phyloP scores from a whole-genome alignment of 1,284 basidiomycete genomes.

The Sanghuangporus sanghuang region DNA sequence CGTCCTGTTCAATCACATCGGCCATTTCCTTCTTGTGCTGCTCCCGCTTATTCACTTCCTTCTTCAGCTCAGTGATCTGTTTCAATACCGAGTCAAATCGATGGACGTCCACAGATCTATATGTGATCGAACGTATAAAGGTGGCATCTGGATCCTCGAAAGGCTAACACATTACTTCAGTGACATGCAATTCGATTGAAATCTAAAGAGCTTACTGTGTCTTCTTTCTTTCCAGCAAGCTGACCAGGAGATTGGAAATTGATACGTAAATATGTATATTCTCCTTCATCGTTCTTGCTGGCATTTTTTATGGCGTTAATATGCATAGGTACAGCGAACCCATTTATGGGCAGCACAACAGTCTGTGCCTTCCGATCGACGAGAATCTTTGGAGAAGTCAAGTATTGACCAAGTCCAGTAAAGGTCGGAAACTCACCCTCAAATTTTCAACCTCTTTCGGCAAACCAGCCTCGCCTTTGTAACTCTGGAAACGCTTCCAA shows the following conservation, averaged over 20 bases:
- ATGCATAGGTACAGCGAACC: conserved; percentile 96
- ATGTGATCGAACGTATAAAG: conserved; percentile 94
- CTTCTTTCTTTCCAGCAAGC: conserved; percentile 97
- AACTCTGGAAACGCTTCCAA: conserved; percentile 96
- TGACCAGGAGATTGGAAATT: conserved; percentile 99
- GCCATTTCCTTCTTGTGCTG: conserved; percentile 98
- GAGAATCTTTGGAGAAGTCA: conserved; percentile 56
- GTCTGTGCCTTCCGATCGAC: conserved; percentile 91
- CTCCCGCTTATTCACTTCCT: conserved; percentile 94
- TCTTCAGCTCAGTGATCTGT: conserved; percentile 94
- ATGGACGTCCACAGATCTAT: conserved; percentile 84
- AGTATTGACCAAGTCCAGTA: not conserved
- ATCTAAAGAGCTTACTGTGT: conserved; percentile 62
- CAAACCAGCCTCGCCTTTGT: conserved; percentile 88
- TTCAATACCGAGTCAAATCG: conserved; percentile 89
- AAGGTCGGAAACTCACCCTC: conserved; percentile 45
- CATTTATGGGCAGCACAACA: conserved; percentile 89
- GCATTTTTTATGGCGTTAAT: conserved; percentile 99
- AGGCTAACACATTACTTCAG: conserved; percentile 45
- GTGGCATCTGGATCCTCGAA: conserved; percentile 98
- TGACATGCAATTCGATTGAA: not conserved
- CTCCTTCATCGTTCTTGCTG: conserved; percentile 96
- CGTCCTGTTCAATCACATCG: conserved; percentile 95
- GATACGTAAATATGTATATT: conserved; percentile 92
- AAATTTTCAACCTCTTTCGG: conserved; percentile 76